Conservation (phyloP, 805 yeast species). For the Cyberlindnera petersonii region DNA sequence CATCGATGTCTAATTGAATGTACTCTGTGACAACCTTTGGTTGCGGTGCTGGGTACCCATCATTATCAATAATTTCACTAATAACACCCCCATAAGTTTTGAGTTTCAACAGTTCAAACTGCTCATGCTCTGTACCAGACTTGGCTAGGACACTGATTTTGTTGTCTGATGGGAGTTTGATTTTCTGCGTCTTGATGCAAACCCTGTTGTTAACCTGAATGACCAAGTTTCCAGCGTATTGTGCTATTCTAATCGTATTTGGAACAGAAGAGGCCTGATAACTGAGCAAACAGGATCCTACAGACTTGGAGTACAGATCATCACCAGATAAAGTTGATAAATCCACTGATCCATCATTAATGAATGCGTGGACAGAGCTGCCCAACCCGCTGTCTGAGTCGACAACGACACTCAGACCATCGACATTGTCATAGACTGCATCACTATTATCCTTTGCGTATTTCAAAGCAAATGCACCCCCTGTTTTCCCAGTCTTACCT, state of each 20-base stretch:
- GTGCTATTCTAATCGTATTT: slow-evolving; percentile 59
- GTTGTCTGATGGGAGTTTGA: slow-evolving; percentile 42
- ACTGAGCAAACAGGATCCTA: slow-evolving; percentile 54
- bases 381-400: slow-evolving; percentile 48
- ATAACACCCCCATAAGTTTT: slow-evolving; percentile 51
- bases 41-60: slow-evolving; percentile 43
- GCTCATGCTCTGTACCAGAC: slow-evolving; percentile 45
- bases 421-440: slow-evolving; percentile 52
- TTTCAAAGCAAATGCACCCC: slow-evolving; percentile 52
- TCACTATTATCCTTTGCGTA: slow-evolving; percentile 30
- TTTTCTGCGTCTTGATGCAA: slow-evolving; percentile 60
- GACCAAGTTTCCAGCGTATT: slow-evolving; percentile 48
- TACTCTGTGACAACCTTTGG: slow-evolving; percentile 43
- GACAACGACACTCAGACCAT: slow-evolving; percentile 60
- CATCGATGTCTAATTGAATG: slow-evolving; percentile 33
- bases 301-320: slow-evolving; percentile 31
- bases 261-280: slow-evolving; percentile 73
- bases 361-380: slow-evolving; percentile 51
- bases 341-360: slow-evolving; percentile 52
- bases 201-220: slow-evolving; percentile 71
- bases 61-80: slow-evolving; percentile 55
- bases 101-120: slow-evolving; percentile 60
- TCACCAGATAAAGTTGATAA: slow-evolving; percentile 22
- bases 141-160: slow-evolving; percentile 53
- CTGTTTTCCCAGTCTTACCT: slow-evolving; percentile 45